phyloP scores from a whole-genome alignment of 1,284 basidiomycete genomes.

The Ustilago bromivora region DNA sequence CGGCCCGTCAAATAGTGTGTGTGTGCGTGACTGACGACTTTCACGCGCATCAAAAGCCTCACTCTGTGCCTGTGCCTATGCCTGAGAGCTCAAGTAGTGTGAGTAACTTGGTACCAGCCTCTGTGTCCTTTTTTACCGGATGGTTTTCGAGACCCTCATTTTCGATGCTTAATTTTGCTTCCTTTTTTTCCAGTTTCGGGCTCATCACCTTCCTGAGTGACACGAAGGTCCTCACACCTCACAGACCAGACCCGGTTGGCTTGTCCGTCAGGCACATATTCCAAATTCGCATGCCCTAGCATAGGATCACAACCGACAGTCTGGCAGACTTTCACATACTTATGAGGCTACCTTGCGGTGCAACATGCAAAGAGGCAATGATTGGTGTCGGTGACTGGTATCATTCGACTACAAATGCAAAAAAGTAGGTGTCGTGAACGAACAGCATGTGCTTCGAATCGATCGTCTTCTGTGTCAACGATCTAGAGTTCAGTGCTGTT shows the following conservation, averaged over 20 bases:
- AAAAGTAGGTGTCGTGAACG: neutral
- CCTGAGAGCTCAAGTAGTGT: neutral
- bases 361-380: neutral
- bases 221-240: neutral
- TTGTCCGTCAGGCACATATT: neutral
- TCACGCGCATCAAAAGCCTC: constrained; percentile 12
- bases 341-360: neutral
- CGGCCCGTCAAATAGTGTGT: neutral
- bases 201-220: neutral
- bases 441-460: neutral
- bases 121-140: neutral
- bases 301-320: neutral
- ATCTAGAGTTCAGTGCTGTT: constrained; percentile 1
- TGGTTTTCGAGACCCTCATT: constrained; percentile 4
- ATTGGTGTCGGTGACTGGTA: neutral
- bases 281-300: neutral
- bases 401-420: neutral
- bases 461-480: neutral
- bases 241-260: neutral
- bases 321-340: neutral
- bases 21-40: constrained; percentile 7
- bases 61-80: neutral
- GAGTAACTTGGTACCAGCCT: neutral
- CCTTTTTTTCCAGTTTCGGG: neutral
- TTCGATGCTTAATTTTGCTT: neutral